These are phyloP conservation scores for Extremus antarcticus DNA, from an alignment of 495 filamentous ascomycete species.

Conservation along the genomic window DNA sequence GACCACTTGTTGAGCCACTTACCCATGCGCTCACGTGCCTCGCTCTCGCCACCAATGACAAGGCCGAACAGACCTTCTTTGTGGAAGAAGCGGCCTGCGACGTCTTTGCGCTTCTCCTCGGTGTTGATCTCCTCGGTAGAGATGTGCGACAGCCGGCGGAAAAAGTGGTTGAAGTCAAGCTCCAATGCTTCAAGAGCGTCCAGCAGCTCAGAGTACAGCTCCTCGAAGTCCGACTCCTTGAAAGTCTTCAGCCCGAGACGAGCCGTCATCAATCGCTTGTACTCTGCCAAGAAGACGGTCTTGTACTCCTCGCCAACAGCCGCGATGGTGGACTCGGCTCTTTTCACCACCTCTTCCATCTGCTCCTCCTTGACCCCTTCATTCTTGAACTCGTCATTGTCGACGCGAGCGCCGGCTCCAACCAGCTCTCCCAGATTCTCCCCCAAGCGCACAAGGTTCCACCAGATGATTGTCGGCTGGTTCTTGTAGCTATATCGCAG, in stretches of 20 bases:
- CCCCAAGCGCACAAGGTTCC: constrained; percentile 88
- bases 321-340: constrained; percentile 72
- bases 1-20: constrained; percentile 71
- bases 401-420: constrained; percentile 56
- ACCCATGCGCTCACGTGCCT: constrained; percentile 51
- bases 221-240: constrained; percentile 63
- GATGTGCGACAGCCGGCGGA: constrained; percentile 59
- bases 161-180: constrained; percentile 87
- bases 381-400: constrained; percentile 56
- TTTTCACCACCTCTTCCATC: constrained; percentile 56
- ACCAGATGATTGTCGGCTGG: constrained; percentile 95
- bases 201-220: constrained; percentile 65
- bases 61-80: constrained; percentile 47
- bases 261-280: constrained; percentile 67
- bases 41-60: constrained; percentile 42
- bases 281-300: constrained; percentile 71
- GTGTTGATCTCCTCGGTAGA: constrained; percentile 48
- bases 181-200: constrained; percentile 69
- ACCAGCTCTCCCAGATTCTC: constrained; percentile 86
- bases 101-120: constrained; percentile 44
- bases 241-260: constrained; percentile 61
- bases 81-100: constrained; percentile 61
- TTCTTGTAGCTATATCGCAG: constrained; percentile 85
- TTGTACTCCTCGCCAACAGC: constrained; percentile 75
- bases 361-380: constrained; percentile 59